Base-by-base conservation (phyloP, 768 basidiomycete species). In the Sarcomyxa edulis region DNA sequence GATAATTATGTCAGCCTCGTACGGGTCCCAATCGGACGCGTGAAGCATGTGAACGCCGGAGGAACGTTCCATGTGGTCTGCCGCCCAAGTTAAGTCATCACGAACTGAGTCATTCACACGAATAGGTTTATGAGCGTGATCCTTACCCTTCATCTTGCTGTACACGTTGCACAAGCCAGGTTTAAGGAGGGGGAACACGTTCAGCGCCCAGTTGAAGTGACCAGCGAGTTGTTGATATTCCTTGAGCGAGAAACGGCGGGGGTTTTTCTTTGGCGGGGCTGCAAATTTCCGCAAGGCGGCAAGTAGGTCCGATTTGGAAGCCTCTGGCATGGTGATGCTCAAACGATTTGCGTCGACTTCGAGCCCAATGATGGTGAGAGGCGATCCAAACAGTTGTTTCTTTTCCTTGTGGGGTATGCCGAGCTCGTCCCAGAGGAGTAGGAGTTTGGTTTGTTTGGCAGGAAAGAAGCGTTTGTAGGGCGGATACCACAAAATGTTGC, bases 171-270 rank as follows among this genome's bases (percentile, higher is more conserved):
- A 45, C 3, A 68, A 49, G 2, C 40, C 50, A 0, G 64, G 66
- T 0, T 49, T 44, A 0, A 63, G 41, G 0, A 61, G 44, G 0
- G 64, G 62, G 19, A 46, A 60, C 2, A 64, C 59, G 35, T 69
- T 68, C 21, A 69, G 47, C 0, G 48, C 36, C 66, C 69, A 72
- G 39, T 68, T 71, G 9, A 62, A 26, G 45, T 55, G 62, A 0
- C 69, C 68, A 0, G 54, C 56, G 2, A 69, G 37, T 0, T 27
- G 26, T 35, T 63, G 62, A 15, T 55, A 68, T 0, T 62, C 50
- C 0, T 47, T 38, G 1, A 62, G 45, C 0, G 46, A 3, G 10
- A 43, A 46, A 0, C 48, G 44, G 7, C 49, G 32, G 23, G n/a
- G 33, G 19, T 20, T 40, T 33, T 2, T 46, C 33, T 12, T 19